Evolutionary conservation across 331 rosid species (phyloP), one percentile per base, ranked within the genome.

Genomic region (Saraca asoca): DNA sequence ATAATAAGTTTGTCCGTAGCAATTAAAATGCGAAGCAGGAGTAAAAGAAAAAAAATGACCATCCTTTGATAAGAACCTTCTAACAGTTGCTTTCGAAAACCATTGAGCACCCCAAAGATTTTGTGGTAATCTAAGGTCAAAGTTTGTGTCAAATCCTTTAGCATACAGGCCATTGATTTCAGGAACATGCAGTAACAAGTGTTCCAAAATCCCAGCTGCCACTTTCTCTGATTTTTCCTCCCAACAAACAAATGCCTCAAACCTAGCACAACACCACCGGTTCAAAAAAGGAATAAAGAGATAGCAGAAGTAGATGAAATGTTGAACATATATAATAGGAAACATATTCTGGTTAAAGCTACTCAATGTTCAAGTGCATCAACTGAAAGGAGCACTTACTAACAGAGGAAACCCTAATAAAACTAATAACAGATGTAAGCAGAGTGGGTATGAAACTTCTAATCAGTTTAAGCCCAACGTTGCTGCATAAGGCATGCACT

Each of bases 31-130:
- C 48, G 51, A 62, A 55, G 58, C 55, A 34, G 44, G 59, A 69
- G 50, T 33, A 12, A 7, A 8, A 34, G 68, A 57, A 42, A 62
- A 58, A 8, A 50, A 70, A 66, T 60, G 37, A 33, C 37, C 41
- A 29, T 46, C 46, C 51, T 78, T 71, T 65, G 69, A 65, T 50
- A 74, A 44, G 68, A 82, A 94, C 98, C 98, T 90, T 80, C 44
- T 83, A 42, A 94, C 60, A 57, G 91, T 86, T 45, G 83, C 78
- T 84, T 86, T 94, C 51, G 96, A 82, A 81, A 94, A 90, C 97
- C 97, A 94, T 43, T 85, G 78, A 68, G 79, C 78, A 72, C 78
- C 80, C 43, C 33, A 78, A 76, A 76, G 71, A 63, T 74, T 74
- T 78, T 76, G 84, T 5, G 86, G 94, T 33, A 74, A 80, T 67